Base-by-base conservation (phyloP, 2,329 filamentous ascomycete genomes). In the Talaromyces sp. region DNA sequence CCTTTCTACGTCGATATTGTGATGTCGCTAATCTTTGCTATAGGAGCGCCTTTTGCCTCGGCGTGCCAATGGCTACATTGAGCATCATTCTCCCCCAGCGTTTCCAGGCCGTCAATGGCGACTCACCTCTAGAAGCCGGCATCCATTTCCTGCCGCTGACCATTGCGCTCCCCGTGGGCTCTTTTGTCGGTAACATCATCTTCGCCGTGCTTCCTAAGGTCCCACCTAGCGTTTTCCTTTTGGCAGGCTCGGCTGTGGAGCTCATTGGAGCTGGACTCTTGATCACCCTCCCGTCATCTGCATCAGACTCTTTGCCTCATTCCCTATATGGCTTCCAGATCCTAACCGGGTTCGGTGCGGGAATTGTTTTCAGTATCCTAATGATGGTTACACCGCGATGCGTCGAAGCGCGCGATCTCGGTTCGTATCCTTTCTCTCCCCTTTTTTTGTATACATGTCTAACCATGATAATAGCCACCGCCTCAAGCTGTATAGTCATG, bases 41-140 rank as follows among this genome's bases (percentile, higher is more conserved):
- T 23, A 70, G 68, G 40, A 69, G 67, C 51, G 67, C 70, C 1
- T 68, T 72, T 33, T 63, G 72, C n/a, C 65, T 65, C 18, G 71
- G 71, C 23, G 65, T 68, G 5, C 36, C 16, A n/a, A 40, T 40
- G 56, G 71, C 66, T 28, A 66, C 68, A n/a, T 65, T 72, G 8
- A 58, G 72, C 3, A 66, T 72, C 8, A 68, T 69, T 57, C 66
- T 73, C 27, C 71, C 71, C 7, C 70, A 73, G 51, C 68, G 70
- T 62, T 68, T 67, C 5, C 68, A 72, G 40, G 57, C 68, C 8
- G 65, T 72, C 9, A 57, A 69, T 16, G 64, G 59, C 30, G 65
- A 66, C 52, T 69, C 69, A 1, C 66, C 71, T 23, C 64, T 72
- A 9, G 65, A 69, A 33, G 65, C 71, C 2, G 71, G 71, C 23